These are phyloP conservation scores for Solanum paucissectum DNA, from an alignment of 257 asterid species.

Conservation along the genomic window DNA sequence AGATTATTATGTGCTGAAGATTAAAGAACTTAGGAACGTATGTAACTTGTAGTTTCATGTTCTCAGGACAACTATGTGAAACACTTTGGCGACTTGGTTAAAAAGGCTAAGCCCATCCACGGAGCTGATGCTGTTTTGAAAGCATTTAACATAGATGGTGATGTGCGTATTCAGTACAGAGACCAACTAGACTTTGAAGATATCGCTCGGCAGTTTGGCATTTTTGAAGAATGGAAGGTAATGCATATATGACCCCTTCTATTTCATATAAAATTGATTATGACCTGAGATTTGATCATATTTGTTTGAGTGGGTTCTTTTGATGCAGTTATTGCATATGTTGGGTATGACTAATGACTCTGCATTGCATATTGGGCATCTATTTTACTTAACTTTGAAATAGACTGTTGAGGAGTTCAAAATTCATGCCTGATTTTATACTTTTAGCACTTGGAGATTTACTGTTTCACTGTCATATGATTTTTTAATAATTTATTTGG, in stretches of 20 bases:
- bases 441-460: neutral
- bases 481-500: neutral
- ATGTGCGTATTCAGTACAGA: slow-evolving; percentile 62
- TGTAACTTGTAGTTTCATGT: neutral
- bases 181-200: slow-evolving; percentile 62
- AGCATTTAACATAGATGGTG: slow-evolving; percentile 61
- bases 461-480: neutral
- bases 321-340: neutral
- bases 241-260: neutral
- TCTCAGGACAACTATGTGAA: slow-evolving; percentile 63
- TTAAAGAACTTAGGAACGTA: neutral
- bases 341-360: neutral
- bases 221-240: slow-evolving; percentile 99
- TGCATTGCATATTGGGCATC: neutral
- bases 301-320: neutral
- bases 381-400: neutral
- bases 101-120: slow-evolving; percentile 54
- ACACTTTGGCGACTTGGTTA: slow-evolving; percentile 60
- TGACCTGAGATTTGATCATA: neutral
- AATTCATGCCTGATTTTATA: neutral
- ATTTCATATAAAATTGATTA: neutral
- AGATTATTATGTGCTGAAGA: neutral
- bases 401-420: neutral
- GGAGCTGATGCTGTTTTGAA: slow-evolving; percentile 56
- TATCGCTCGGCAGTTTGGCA: slow-evolving; percentile 80